phyloP scores from a whole-genome alignment of 2,329 filamentous ascomycete genomes.

The Conoideocrella luteorostrata region DNA sequence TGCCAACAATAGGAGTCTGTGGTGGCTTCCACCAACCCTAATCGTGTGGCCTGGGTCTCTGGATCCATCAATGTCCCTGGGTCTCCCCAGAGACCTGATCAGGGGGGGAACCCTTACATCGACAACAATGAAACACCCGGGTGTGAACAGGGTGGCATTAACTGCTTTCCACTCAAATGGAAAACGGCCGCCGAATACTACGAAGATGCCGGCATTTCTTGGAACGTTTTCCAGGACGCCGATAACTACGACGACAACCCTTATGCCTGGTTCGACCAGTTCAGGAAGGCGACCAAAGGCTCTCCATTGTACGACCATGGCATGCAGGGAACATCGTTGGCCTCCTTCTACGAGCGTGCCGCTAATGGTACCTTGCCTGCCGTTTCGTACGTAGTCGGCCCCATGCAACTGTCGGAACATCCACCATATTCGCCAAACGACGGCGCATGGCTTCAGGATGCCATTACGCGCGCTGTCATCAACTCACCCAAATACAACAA shows the following conservation, averaged over 20 bases:
- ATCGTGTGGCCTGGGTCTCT: slow-evolving; percentile 43
- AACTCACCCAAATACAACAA: slow-evolving; percentile 41
- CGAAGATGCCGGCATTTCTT: slow-evolving; percentile 39
- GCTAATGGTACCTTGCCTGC: slow-evolving; percentile 44
- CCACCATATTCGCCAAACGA: slow-evolving; percentile 46
- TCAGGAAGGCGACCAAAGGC: slow-evolving; percentile 35
- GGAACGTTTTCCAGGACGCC: slow-evolving; percentile 42
- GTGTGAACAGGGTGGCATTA: slow-evolving; percentile 36
- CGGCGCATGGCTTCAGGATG: slow-evolving; percentile 47
- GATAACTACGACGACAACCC: slow-evolving; percentile 51
- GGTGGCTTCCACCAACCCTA: slow-evolving; percentile 46
- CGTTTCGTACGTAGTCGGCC: slow-evolving; percentile 45
- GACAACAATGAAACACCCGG: slow-evolving; percentile 43
- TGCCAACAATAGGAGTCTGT: slow-evolving; percentile 43
- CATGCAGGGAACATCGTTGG: slow-evolving; percentile 39
- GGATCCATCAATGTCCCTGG: slow-evolving; percentile 47
- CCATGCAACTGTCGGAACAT: slow-evolving; percentile 46
- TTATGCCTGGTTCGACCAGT: slow-evolving; percentile 47
- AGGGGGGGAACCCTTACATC: slow-evolving; percentile 39
- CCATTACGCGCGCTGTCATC: slow-evolving; percentile 44
- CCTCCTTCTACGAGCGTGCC: slow-evolving; percentile 43
- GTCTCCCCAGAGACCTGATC: slow-evolving; percentile 28
- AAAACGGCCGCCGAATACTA: slow-evolving; percentile 44
- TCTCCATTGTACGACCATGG: slow-evolving; percentile 39
- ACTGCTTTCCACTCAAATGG: slow-evolving; percentile 50